Conservation (phyloP, 108 stramenopile genomes). For the Skeletonema grethae region DNA sequence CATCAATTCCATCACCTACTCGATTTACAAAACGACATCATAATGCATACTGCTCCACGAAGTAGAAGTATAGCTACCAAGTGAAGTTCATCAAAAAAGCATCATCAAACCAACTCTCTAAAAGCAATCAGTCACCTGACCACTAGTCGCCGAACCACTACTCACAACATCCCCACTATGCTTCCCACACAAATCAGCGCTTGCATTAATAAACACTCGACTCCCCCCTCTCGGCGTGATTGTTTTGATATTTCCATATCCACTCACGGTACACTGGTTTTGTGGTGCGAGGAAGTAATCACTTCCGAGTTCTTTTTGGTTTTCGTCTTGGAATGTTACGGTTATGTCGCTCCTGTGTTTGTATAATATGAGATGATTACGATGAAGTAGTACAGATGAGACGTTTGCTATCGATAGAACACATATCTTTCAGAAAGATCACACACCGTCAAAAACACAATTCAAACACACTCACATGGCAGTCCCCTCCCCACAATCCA, state of each 20-base stretch:
- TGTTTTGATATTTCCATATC: constrained; percentile 57
- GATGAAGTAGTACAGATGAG: neutral
- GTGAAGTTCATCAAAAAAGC: no score
- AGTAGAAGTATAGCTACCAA: no score
- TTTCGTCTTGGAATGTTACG: constrained; percentile 47
- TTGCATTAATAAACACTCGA: constrained; percentile 39
- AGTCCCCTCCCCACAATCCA: constrained; percentile 48
- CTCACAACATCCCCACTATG: constrained; percentile 11
- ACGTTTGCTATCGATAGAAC: neutral
- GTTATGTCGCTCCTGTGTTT: constrained; percentile 40
- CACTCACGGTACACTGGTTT: constrained; percentile 48
- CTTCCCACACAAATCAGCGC: constrained; percentile 41
- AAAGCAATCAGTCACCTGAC: constrained; percentile 55
- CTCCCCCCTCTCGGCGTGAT: constrained; percentile 50
- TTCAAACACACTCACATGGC: constrained; percentile 15
- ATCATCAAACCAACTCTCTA: constrained; percentile 8
- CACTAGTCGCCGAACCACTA: constrained; percentile 31
- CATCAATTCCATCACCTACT: no score
- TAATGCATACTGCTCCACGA: no score
- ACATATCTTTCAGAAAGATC: neutral
- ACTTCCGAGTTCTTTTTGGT: constrained; percentile 46
- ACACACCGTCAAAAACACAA: neutral
- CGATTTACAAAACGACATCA: neutral
- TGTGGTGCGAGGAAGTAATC: constrained; percentile 45
- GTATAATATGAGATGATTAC: neutral